Evolutionary conservation across 768 basidiomycete species (phyloP).

Genomic region (Phlebiopsis gigantea): DNA sequence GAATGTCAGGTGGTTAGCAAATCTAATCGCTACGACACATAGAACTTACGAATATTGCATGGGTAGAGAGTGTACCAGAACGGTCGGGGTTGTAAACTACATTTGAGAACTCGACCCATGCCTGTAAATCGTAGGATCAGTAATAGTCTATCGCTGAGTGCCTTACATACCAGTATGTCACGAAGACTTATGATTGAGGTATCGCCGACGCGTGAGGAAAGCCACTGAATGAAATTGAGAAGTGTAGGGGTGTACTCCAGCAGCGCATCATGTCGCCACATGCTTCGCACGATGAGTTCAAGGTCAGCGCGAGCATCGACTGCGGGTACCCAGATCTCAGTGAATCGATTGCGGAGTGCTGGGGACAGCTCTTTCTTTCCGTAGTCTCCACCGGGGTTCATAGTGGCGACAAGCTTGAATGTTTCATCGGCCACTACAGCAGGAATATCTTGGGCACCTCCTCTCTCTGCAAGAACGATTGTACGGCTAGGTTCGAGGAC

Average conservation of each 20-base stretch:
- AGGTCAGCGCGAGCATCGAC: conserved; percentile 72
- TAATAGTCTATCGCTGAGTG: background rate
- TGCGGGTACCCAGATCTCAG: conserved; percentile 96
- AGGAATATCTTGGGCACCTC: conserved; percentile 68
- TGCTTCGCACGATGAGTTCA: conserved; percentile 64
- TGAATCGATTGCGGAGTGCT: conserved; percentile 94
- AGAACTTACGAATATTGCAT: conserved; percentile 64
- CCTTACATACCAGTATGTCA: conserved; percentile 79
- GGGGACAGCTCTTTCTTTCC: conserved; percentile 99
- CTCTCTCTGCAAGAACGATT: conserved; percentile 89
- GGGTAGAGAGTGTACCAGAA: conserved; percentile 28
- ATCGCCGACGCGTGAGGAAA: conserved; percentile 57
- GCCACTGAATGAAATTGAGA: conserved; percentile 80
- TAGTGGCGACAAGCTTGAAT: conserved; percentile 93
- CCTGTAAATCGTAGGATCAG: conserved; percentile 39
- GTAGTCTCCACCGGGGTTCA: conserved; percentile 99
- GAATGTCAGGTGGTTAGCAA: background rate
- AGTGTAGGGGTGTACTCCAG: conserved; percentile 52
- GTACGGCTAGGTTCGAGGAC: conserved; percentile 89
- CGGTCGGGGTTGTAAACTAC: conserved; percentile 30
- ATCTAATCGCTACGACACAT: background rate
- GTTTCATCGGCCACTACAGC: conserved; percentile 55
- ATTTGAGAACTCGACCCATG: conserved; percentile 91
- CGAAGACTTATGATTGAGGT: conserved; percentile 68
- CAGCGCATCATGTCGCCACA: conserved; percentile 59